These are phyloP conservation scores for Microcos paniculata DNA, from an alignment of 345 rosid genomes.

Conservation along the genomic window DNA sequence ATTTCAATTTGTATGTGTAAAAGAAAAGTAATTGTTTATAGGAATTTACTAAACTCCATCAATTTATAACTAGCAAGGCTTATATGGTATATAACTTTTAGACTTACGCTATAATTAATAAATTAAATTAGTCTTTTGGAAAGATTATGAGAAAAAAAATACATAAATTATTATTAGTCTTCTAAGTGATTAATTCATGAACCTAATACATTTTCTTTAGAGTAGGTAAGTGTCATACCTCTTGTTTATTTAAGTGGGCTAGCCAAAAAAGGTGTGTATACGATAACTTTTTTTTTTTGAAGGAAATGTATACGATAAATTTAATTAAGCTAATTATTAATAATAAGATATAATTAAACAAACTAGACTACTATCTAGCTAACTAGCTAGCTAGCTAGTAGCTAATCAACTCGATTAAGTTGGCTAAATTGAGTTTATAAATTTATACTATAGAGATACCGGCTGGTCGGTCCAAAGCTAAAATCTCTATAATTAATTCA, in stretches of 20 bases:
- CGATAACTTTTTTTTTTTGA: background rate
- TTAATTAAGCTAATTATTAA: background rate
- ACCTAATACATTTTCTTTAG: background rate
- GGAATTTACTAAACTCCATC: no score
- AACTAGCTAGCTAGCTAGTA: background rate
- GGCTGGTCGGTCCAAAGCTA: no score
- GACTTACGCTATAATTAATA: background rate
- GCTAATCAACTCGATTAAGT: no score
- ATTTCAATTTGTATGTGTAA: no score
- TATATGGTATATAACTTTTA: background rate
- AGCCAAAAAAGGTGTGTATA: background rate
- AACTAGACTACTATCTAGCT: background rate
- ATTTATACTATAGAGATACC: no score
- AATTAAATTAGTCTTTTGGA: background rate
- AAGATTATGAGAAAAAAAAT: background rate
- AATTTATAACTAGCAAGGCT: background rate
- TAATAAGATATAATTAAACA: background rate
- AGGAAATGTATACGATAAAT: background rate
- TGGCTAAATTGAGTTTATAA: no score
- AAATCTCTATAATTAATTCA: no score
- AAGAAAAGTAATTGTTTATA: no score
- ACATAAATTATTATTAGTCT: background rate
- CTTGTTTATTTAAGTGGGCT: background rate
- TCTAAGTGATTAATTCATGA: background rate
- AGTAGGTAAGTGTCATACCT: background rate